A percentile compares a stretch with the other conserved stretches of the same genome.
Evolutionary conservation across 108 stramenopile genomes (phyloP).

Genomic region (Nitzschia putrida): DNA sequence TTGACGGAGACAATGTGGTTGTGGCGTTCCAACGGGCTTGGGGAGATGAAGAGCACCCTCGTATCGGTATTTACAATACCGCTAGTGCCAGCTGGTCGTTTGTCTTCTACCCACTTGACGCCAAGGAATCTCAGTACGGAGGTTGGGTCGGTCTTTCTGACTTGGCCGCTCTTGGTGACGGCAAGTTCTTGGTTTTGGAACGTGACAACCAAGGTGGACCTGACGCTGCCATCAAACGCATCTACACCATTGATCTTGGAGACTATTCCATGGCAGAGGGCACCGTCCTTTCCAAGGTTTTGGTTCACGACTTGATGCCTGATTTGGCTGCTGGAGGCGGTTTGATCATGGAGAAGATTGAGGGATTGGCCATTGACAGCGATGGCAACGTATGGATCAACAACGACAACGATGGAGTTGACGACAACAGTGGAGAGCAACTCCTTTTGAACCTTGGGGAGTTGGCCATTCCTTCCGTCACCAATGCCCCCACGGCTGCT

Average conservation of each 20-base stretch:
- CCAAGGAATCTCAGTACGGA: constrained; percentile 52
- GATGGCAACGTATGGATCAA: constrained; percentile 55
- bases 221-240: constrained; percentile 67
- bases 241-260: constrained; percentile 55
- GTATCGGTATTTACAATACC: constrained; percentile 53
- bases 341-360: constrained; percentile 59
- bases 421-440: constrained; percentile 59
- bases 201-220: constrained; percentile 75
- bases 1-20: constrained; percentile 45
- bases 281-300: constrained; percentile 39
- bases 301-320: constrained; percentile 46
- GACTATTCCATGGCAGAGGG: constrained; percentile 38
- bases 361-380: constrained; percentile 54
- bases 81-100: constrained; percentile 42
- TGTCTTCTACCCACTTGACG: constrained; percentile 63
- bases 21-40: constrained; percentile 63
- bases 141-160: constrained; percentile 81
- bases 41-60: constrained; percentile 48
- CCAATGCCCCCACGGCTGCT: constrained; percentile 31
- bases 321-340: constrained; percentile 27
- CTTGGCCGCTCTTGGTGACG: constrained; percentile 49
- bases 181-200: constrained; percentile 62
- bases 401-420: constrained; percentile 79
- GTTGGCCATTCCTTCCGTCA: no score
- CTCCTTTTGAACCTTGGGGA: constrained; percentile 23